Conservation (phyloP, 371 early-diverging fungal species). For the Mucor racemosus region DNA sequence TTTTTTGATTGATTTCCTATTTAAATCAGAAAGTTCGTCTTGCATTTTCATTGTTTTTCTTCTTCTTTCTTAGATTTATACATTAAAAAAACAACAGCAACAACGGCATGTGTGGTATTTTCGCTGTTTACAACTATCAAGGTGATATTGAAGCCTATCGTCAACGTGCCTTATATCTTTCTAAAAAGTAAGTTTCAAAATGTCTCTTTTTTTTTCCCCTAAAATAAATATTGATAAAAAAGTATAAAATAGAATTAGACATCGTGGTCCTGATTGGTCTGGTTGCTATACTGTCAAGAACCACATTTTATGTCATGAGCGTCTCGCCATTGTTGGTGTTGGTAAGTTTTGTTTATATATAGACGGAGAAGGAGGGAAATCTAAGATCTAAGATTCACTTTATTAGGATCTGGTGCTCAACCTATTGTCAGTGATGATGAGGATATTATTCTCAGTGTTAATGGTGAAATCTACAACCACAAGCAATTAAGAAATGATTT, state of each 20-base stretch:
- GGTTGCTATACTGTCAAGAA: constrained; percentile 81
- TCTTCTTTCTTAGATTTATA: constrained; percentile 1
- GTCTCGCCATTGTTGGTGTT: constrained; percentile 96
- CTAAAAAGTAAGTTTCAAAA: constrained; percentile 77
- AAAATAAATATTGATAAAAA: background rate
- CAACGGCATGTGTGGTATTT: constrained; percentile 91
- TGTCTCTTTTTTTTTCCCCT: too few relatives aligned
- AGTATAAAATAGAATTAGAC: constrained; percentile 66
- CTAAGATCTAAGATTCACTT: background rate
- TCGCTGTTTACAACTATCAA: constrained; percentile 87
- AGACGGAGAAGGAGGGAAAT: background rate
- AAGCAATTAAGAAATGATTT: constrained; percentile 77
- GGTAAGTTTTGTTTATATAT: constrained; percentile 57
- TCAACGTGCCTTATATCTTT: constrained; percentile 80
- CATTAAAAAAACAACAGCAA: background rate
- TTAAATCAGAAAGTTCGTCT: background rate
- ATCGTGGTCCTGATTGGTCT: constrained; percentile 98
- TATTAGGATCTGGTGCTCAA: constrained; percentile 88
- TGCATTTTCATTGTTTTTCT: constrained; percentile 1
- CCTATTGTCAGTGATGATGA: constrained; percentile 90
- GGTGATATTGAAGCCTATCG: constrained; percentile 80
- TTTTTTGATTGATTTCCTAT: constrained; percentile 8
- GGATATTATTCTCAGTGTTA: constrained; percentile 83
- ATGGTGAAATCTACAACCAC: constrained; percentile 99
- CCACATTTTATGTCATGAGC: constrained; percentile 94